Evolutionary conservation across 495 filamentous ascomycete species (phyloP), one percentile per base, ranked within the genome.

Genomic region (Penicillium dipodomyicola): DNA sequence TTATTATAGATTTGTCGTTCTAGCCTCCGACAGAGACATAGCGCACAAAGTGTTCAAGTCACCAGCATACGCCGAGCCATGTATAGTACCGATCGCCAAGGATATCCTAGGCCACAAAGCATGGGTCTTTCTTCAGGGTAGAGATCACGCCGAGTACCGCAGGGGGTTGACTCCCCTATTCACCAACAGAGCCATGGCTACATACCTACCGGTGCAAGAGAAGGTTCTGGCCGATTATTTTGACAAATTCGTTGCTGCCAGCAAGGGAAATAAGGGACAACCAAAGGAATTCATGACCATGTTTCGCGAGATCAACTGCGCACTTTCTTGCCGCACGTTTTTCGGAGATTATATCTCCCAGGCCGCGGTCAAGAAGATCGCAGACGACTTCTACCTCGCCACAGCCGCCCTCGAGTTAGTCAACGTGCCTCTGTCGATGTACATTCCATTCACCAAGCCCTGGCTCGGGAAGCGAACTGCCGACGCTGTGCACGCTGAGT

Each of bases 61-160:
- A 52, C 92, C 92, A 10, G 60, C 72, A 22, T 96, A 85, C 64
- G 88, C 92, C 53, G 93, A 95, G 73, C 92, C 92, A 30, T 96
- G 92, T 69, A 86, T 97, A 48, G 92, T 97, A 39, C 91, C 96
- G 71, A 82, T 88, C 47, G 92, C 92, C 32, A 85, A 88, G 70
- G 95, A 96, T 70, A 85, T 97, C 32, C 82, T 97, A 39, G 88
- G 92, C 29, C 82, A 84, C 47, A 86, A 82, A 52, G 92, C 93
- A 73, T 97, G 90, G 90, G 92, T 97, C 3, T 97, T 97, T 73
- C 79, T 97, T 47, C 89, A 96, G 62, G 92, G 92, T 40, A 92
- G 87, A 70, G 83, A 82, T 39, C 92, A 97, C 64, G 84, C 93
- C 56, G 92, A 97, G 64, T 97, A 92, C 73, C 88, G 92, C 58